These are phyloP conservation scores for Melanogaster broomeanus DNA, from an alignment of 768 basidiomycete genomes.

Conservation along the genomic window DNA sequence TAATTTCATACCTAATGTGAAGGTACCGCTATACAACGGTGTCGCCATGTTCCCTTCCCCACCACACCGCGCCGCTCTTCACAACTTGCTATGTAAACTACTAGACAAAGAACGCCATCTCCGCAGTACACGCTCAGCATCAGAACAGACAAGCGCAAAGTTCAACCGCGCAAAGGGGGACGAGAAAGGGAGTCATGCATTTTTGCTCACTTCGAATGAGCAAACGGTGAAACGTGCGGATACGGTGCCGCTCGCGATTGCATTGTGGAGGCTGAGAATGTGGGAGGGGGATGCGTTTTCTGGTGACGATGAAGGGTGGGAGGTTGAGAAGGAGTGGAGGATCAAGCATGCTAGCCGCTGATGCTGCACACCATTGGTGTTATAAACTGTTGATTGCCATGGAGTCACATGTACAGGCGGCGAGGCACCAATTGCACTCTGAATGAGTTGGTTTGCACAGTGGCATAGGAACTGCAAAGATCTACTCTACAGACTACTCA, in stretches of 20 bases:
- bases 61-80: constrained; percentile 60
- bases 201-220: constrained; percentile 57
- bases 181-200: constrained; percentile 66
- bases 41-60: constrained; percentile 61
- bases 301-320: constrained; percentile 35
- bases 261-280: constrained; percentile 79
- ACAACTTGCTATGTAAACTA: constrained; percentile 48
- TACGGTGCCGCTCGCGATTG: constrained; percentile 62
- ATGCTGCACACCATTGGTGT: background rate
- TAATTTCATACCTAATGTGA: constrained; percentile 30
- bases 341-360: constrained; percentile 8
- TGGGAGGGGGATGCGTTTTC: constrained; percentile 57
- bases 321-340: constrained; percentile 31
- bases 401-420: too few species aligned
- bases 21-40: constrained; percentile 71
- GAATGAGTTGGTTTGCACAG: constrained; percentile 2
- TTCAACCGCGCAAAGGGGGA: constrained; percentile 23
- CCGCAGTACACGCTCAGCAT: constrained; percentile 7
- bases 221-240: constrained; percentile 56
- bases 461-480: background rate
- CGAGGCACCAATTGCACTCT: too few species aligned
- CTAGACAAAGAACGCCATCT: constrained; percentile 47
- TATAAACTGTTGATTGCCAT: too few species aligned
- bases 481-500: constrained; percentile 32
- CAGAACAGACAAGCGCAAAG: background rate